A percentile compares a stretch with the other conserved stretches of the same genome.
These are phyloP conservation scores for Globisporangium rhizosaccharum DNA, from an alignment of 352 stramenopile species.

Conservation along the genomic window DNA sequence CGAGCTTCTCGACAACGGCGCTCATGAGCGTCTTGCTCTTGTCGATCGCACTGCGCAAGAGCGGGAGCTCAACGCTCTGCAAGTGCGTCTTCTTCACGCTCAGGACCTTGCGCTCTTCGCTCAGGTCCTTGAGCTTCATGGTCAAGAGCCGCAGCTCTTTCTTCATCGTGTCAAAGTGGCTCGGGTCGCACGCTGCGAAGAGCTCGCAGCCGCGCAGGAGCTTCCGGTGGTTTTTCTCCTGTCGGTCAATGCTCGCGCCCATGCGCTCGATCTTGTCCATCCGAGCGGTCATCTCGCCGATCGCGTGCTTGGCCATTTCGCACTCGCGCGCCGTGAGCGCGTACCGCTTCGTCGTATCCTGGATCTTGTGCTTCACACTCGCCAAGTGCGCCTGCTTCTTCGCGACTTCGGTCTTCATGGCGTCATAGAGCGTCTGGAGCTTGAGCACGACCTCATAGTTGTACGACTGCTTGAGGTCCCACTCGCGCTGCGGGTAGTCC, in stretches of 20 bases:
- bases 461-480: slow-evolving; percentile 71
- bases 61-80: slow-evolving; percentile 46
- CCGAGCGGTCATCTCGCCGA: slow-evolving; percentile 67
- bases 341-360: slow-evolving; percentile 55
- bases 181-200: slow-evolving; percentile 48
- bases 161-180: slow-evolving; percentile 58
- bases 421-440: slow-evolving; percentile 70
- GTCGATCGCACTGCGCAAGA: slow-evolving; percentile 39
- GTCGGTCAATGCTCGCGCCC: slow-evolving; percentile 52
- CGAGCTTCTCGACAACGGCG: slow-evolving; percentile 61
- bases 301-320: slow-evolving; percentile 69
- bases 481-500: slow-evolving; percentile 76
- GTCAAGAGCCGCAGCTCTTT: slow-evolving; percentile 67
- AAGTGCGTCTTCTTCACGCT: slow-evolving; percentile 57
- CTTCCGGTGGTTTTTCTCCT: slow-evolving; percentile 70
- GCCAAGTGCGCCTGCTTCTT: slow-evolving; percentile 62
- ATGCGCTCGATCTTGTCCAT: slow-evolving; percentile 65
- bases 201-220: slow-evolving; percentile 59
- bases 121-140: slow-evolving; percentile 65
- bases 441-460: slow-evolving; percentile 75
- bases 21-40: slow-evolving; percentile 63
- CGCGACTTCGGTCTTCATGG: slow-evolving; percentile 46
- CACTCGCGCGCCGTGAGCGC: slow-evolving; percentile 66
- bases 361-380: slow-evolving; percentile 54
- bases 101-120: slow-evolving; percentile 64